phyloP scores from a whole-genome alignment of 2,329 filamentous ascomycete species.

The Ambrosiella beaveri region DNA sequence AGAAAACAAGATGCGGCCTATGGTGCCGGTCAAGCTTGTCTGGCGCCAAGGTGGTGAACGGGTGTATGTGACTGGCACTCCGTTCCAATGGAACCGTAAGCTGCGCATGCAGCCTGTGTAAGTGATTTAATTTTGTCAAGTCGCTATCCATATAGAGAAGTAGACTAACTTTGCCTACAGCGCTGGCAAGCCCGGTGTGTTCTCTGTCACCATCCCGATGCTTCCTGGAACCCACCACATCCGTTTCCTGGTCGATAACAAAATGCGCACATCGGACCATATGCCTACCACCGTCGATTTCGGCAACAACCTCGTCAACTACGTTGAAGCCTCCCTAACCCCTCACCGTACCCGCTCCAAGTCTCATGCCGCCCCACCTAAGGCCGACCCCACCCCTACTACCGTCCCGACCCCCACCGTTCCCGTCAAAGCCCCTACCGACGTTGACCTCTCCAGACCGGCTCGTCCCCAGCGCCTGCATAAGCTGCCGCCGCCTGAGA shows the following conservation, averaged over 20 bases:
- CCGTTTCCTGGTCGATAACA: constrained; percentile 85
- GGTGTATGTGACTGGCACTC: constrained; percentile 92
- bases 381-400: constrained; percentile 16
- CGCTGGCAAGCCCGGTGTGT: constrained; percentile 41
- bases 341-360: constrained; percentile 31
- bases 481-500: constrained; percentile 34
- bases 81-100: constrained; percentile 94
- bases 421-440: constrained; percentile 14
- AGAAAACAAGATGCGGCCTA: constrained; percentile 32
- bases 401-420: neutral
- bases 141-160: neutral
- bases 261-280: constrained; percentile 76
- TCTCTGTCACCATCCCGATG: constrained; percentile 64
- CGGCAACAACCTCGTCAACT: constrained; percentile 95
- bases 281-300: constrained; percentile 93
- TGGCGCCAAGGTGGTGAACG: constrained; percentile 75
- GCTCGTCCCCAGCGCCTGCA: constrained; percentile 33
- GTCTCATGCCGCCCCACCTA: constrained; percentile 6
- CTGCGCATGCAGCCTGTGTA: constrained; percentile 74
- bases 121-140: constrained; percentile 21
- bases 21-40: constrained; percentile 69
- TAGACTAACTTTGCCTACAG: constrained; percentile 20
- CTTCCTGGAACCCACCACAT: constrained; percentile 91
- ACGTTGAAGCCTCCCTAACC: constrained; percentile 70
- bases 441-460: constrained; percentile 1